phyloP scores from a whole-genome alignment of 1,284 basidiomycete genomes.

The Athelia sp. region DNA sequence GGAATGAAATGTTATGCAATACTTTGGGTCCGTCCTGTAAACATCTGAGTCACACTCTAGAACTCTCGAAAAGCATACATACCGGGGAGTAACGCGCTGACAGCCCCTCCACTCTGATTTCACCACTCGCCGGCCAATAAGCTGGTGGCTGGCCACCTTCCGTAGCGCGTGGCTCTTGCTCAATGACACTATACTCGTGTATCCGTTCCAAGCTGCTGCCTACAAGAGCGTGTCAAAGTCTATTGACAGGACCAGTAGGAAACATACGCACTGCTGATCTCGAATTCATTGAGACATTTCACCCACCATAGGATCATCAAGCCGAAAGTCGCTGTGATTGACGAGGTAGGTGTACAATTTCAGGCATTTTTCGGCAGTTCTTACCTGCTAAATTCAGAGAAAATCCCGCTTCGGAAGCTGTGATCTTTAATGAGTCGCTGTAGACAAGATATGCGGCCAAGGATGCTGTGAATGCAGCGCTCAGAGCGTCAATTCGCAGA shows the following conservation, averaged over 20 bases:
- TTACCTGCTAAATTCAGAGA: conserved; percentile 45
- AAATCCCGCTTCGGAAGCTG: conserved; percentile 43
- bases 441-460: conserved; percentile 19
- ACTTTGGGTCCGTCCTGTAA: conserved; percentile 37
- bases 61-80: too few relatives aligned
- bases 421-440: conserved; percentile 10
- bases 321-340: conserved; percentile 29
- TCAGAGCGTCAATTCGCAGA: conserved; percentile 34
- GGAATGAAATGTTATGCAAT: conserved; percentile 50
- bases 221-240: conserved; percentile 10
- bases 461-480: conserved; percentile 26
- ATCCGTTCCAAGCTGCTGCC: conserved; percentile 71
- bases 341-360: too few relatives aligned
- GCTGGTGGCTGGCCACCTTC: conserved; percentile 59
- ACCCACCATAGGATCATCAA: conserved; percentile 50
- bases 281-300: conserved; percentile 49
- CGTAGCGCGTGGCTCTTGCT: conserved; percentile 59
- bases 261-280: conserved; percentile 43
- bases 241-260: neutral
- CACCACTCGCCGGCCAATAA: conserved; percentile 74
- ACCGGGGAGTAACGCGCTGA: conserved; percentile 47
- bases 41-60: too few relatives aligned
- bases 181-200: conserved; percentile 65
- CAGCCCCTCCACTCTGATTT: conserved; percentile 56
- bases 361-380: neutral